Conservation (phyloP, 225 moss, liverwort and hornwort species). For the Pleurozium schreberi region DNA sequence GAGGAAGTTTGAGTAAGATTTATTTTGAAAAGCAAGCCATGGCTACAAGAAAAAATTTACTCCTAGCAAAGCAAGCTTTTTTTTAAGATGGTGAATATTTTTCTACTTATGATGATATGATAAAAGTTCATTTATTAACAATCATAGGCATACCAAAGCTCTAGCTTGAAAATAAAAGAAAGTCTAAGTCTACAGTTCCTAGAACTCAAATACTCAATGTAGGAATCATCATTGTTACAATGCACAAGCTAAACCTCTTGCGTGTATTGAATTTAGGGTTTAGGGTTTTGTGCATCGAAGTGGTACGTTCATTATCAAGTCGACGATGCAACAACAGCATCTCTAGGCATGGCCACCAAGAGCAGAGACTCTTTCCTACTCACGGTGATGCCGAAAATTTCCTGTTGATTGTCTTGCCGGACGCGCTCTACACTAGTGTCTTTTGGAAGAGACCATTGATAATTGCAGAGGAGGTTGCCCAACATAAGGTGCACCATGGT, state of each 20-base stretch:
- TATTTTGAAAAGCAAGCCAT: too few species aligned
- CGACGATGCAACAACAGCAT: too few species aligned
- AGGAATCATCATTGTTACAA: not conserved
- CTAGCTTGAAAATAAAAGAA: not conserved
- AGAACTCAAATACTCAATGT: not conserved
- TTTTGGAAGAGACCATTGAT: not conserved
- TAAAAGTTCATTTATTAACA: not conserved
- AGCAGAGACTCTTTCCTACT: not conserved
- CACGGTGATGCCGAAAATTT: not conserved
- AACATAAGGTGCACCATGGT: not conserved
- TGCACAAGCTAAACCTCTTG: not conserved
- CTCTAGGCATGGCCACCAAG: not conserved
- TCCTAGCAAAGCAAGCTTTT: not conserved
- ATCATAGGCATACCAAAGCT: not conserved
- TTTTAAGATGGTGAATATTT: not conserved
- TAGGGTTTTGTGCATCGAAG: not conserved
- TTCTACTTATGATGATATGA: not conserved
- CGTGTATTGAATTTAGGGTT: not conserved
- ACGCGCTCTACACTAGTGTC: not conserved
- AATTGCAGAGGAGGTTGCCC: not conserved
- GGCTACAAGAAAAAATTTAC: too few species aligned
- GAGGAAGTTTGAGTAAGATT: too few species aligned
- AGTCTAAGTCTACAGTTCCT: fast-evolving
- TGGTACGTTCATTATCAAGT: too few species aligned
- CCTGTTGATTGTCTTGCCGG: not conserved